Evolutionary conservation across 2,329 filamentous ascomycete genomes (phyloP).

Genomic region (Diaporthe destruens): DNA sequence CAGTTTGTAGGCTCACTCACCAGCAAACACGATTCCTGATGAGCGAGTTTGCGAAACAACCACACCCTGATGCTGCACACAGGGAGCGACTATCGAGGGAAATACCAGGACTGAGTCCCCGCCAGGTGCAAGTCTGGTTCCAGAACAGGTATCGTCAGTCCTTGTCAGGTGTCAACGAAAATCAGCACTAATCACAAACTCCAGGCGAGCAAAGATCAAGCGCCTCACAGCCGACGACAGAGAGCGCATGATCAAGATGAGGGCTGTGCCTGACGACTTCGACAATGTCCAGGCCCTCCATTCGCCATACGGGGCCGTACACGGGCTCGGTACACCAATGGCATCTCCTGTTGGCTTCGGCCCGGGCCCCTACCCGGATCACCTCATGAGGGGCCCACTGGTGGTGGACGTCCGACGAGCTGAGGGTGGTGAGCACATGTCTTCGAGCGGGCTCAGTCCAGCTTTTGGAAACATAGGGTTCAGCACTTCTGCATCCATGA

Average conservation of each 20-base stretch:
- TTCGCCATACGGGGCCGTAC: conserved; percentile 74
- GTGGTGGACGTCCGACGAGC: conserved; percentile 76
- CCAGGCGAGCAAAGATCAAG: conserved; percentile 78
- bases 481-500: conserved; percentile 64
- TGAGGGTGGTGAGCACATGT: conserved; percentile 75
- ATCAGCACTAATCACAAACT: conserved; percentile 41
- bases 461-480: conserved; percentile 77
- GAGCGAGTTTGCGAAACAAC: conserved; percentile 96
- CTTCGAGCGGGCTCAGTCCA: conserved; percentile 75
- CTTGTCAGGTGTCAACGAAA: background rate
- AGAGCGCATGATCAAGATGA: conserved; percentile 79
- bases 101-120: conserved; percentile 90
- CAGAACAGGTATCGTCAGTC: conserved; percentile 82
- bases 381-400: conserved; percentile 73
- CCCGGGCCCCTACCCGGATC: conserved; percentile 65
- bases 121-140: conserved; percentile 98
- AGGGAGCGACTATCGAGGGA: conserved; percentile 88
- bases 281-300: conserved; percentile 78
- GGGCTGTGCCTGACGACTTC: conserved; percentile 77
- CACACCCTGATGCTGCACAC: conserved; percentile 92
- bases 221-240: conserved; percentile 77
- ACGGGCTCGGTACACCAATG: conserved; percentile 62
- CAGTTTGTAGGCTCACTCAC: conserved; percentile 80
- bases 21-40: conserved; percentile 97
- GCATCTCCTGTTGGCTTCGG: conserved; percentile 63